Conservation (phyloP, 2,329 filamentous ascomycete species). For the Trichoderma asperellum region DNA sequence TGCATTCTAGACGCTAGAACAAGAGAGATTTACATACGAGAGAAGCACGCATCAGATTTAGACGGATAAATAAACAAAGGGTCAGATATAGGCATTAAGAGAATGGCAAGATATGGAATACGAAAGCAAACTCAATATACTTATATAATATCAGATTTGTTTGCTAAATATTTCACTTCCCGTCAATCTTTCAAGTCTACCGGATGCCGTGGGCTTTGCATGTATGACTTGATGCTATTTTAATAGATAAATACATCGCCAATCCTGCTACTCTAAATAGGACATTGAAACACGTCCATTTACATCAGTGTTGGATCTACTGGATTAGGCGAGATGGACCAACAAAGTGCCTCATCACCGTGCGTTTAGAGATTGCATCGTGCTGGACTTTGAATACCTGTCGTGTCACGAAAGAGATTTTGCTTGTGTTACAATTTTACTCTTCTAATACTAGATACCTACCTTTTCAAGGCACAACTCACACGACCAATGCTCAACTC, state of each 20-base stretch:
- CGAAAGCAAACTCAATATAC: not conserved
- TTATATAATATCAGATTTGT: not conserved
- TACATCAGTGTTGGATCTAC: not conserved
- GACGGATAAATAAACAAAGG: conserved; percentile 4
- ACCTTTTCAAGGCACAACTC: not conserved
- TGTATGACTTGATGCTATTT: not conserved
- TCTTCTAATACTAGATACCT: not conserved
- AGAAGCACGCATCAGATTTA: not conserved
- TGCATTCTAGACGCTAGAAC: not conserved
- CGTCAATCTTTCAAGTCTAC: not conserved
- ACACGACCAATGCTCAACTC: not conserved
- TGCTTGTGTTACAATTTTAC: not conserved
- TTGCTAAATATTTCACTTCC: not conserved
- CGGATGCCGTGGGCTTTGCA: not conserved
- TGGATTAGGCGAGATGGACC: not conserved
- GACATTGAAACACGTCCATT: not conserved
- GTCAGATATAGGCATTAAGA: not conserved
- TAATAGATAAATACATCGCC: not conserved
- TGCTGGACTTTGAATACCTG: not conserved
- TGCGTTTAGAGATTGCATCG: not conserved
- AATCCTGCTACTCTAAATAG: not conserved
- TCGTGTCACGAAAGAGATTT: not conserved
- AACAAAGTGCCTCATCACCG: not conserved
- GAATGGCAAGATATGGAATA: not conserved
- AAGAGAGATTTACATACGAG: not conserved